phyloP scores from a whole-genome alignment of 257 asterid species.

The Echites panduratus region DNA sequence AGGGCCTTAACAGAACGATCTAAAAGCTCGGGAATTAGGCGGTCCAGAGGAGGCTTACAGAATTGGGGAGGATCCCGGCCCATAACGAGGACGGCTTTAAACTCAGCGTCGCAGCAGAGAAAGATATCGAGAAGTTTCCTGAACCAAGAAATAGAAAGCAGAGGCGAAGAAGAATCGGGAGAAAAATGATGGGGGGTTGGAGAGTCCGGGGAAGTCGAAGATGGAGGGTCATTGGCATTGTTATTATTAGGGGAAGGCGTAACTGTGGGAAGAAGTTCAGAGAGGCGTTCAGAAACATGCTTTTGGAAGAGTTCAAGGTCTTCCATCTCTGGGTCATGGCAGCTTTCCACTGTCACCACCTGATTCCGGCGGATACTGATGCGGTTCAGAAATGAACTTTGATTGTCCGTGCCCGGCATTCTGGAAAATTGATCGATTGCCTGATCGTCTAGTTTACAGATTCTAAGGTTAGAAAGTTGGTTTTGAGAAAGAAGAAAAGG shows the following conservation, averaged over 20 bases:
- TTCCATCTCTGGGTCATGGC: slow-evolving; percentile 58
- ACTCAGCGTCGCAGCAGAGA: slow-evolving; percentile 74
- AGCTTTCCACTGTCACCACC: slow-evolving; percentile 41
- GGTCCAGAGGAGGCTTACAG: slow-evolving; percentile 68
- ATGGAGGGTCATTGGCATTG: slow-evolving; percentile 5
- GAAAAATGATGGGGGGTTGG: slow-evolving; percentile 21
- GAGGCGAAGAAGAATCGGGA: slow-evolving; percentile 17
- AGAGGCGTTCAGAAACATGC: slow-evolving; percentile 64
- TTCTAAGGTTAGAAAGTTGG: neutral
- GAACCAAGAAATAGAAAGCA: slow-evolving; percentile 75
- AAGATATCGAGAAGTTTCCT: slow-evolving; percentile 68
- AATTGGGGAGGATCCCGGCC: slow-evolving; percentile 62
- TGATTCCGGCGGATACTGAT: slow-evolving; percentile 93
- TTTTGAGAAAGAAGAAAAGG: neutral
- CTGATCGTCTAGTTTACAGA: neutral
- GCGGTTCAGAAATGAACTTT: slow-evolving; percentile 74
- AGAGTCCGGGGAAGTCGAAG: slow-evolving; percentile 19
- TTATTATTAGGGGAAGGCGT: neutral
- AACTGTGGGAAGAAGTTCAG: slow-evolving; percentile 43
- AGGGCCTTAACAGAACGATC: slow-evolving; percentile 74
- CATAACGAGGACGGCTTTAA: slow-evolving; percentile 53
- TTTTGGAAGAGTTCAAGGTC: slow-evolving; percentile 69
- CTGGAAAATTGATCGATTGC: neutral
- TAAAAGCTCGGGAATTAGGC: slow-evolving; percentile 58
- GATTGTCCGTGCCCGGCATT: slow-evolving; percentile 60